Percentiles rank a stretch among this genome's conserved stretches.
Evolutionary conservation across 2,329 filamentous ascomycete genomes (phyloP).

Genomic region (Alternaria burnsii): DNA sequence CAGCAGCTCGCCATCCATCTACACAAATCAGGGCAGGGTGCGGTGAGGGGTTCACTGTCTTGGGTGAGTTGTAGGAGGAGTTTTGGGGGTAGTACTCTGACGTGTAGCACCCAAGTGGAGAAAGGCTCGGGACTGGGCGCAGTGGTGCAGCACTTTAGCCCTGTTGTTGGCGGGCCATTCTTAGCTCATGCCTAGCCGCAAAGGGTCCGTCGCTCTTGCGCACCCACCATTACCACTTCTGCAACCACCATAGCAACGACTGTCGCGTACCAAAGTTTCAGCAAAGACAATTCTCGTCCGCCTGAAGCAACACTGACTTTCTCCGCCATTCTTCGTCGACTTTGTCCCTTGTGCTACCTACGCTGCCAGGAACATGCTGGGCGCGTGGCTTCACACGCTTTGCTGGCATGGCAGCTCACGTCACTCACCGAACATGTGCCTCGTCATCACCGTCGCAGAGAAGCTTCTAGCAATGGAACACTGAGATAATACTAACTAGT

Average conservation of each 20-base stretch:
- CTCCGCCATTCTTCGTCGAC: neutral
- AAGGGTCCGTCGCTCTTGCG: conserved; percentile 5
- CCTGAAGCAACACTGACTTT: neutral
- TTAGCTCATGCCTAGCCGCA: conserved; percentile 4
- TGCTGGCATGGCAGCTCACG: conserved; percentile 19
- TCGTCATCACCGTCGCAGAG: neutral
- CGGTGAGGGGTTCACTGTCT: conserved; percentile 16
- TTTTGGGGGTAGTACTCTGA: conserved; percentile 28
- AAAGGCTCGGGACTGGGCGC: conserved; percentile 14
- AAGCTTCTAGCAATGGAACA: conserved; percentile 8
- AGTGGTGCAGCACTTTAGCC: neutral
- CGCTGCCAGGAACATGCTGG: conserved; percentile 14
- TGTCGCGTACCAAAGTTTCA: neutral
- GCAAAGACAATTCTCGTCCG: neutral
- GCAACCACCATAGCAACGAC: conserved; percentile 8
- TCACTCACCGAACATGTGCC: neutral
- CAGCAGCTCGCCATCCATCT: conserved; percentile 39
- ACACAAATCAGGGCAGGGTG: conserved; percentile 21
- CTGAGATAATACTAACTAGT: conserved; percentile 1
- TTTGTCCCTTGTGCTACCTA: conserved; percentile 1
- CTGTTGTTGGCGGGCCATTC: conserved; percentile 5
- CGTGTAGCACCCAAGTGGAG: conserved; percentile 27
- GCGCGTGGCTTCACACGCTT: conserved; percentile 13
- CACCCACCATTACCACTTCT: conserved; percentile 7
- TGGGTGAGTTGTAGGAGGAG: conserved; percentile 19